Evolutionary conservation across 2,329 filamentous ascomycete species (phyloP).

Genomic region (Cryphonectria nitschkei): DNA sequence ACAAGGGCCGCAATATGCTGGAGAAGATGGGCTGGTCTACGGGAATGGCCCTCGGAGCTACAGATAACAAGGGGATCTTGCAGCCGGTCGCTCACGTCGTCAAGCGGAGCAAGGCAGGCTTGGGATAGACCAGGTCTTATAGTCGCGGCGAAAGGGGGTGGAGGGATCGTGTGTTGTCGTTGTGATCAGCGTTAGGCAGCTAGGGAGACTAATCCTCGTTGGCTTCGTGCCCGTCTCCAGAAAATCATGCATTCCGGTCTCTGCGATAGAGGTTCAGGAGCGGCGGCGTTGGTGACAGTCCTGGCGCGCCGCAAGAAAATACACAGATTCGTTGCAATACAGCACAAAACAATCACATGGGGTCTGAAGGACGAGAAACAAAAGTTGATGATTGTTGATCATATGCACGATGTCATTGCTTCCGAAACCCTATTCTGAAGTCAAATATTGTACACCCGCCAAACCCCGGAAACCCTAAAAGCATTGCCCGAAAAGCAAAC

Average conservation of each 20-base stretch:
- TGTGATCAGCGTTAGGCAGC: background rate
- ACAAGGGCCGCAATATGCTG: conserved; percentile 83
- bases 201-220: background rate
- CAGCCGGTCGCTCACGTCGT: conserved; percentile 85
- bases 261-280: background rate
- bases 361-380: background rate
- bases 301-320: background rate
- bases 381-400: conserved; percentile 41
- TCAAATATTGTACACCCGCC: conserved; percentile 71
- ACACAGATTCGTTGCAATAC: background rate
- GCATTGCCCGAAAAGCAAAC: conserved; percentile 64
- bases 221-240: background rate
- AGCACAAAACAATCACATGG: background rate
- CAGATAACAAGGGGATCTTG: conserved; percentile 85
- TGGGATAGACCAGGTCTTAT: conserved; percentile 57
- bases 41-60: conserved; percentile 80
- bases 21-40: conserved; percentile 97
- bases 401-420: conserved; percentile 66
- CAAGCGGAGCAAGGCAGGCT: conserved; percentile 81
- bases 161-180: background rate
- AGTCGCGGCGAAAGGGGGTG: too few relatives aligned
- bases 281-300: background rate
- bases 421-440: conserved; percentile 66
- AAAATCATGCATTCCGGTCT: background rate
- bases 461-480: conserved; percentile 71